Percentiles rank a stretch among this genome's conserved stretches.
phyloP scores from a whole-genome alignment of 345 rosid species.

The Gossypium thurberi region DNA sequence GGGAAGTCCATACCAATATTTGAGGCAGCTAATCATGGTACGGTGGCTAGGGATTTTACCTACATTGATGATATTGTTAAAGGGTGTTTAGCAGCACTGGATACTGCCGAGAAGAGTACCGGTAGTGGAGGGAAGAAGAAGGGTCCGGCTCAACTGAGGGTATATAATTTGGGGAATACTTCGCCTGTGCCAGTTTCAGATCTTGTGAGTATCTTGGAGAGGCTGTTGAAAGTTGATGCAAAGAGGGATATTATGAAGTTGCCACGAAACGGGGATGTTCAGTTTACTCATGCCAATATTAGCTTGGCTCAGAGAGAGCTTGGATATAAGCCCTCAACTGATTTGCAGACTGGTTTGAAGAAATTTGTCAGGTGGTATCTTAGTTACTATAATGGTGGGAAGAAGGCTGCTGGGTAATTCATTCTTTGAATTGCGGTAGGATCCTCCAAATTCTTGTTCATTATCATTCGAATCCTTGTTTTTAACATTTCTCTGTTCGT shows the following conservation, averaged over 20 bases:
- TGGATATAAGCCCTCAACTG: slow-evolving; percentile 81
- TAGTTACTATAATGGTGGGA: slow-evolving; percentile 55
- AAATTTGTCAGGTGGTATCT: slow-evolving; percentile 89
- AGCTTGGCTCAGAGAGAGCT: slow-evolving; percentile 74
- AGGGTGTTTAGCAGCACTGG: slow-evolving; percentile 78
- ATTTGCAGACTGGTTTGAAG: slow-evolving; percentile 85
- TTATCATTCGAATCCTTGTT: slow-evolving; percentile 45
- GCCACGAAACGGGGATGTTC: slow-evolving; percentile 95
- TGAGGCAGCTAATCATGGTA: slow-evolving; percentile 60
- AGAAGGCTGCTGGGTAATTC: slow-evolving; percentile 47
- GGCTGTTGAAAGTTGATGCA: slow-evolving; percentile 73
- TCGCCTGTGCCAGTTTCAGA: slow-evolving; percentile 85
- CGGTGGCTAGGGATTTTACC: slow-evolving; percentile 89
- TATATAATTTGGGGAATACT: slow-evolving; percentile 86
- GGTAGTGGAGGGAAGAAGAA: slow-evolving; percentile 92
- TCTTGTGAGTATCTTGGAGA: slow-evolving; percentile 78
- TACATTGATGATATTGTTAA: slow-evolving; percentile 92
- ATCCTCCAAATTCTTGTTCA: slow-evolving; percentile 33
- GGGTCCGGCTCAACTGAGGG: slow-evolving; percentile 81
- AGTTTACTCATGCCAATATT: slow-evolving; percentile 84
- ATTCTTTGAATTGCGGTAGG: slow-evolving; percentile 27
- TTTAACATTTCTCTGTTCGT: slow-evolving; percentile 25
- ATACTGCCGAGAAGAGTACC: slow-evolving; percentile 89
- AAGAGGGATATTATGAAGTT: slow-evolving; percentile 68
- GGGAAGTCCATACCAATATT: slow-evolving; percentile 67